Percentiles rank a stretch among this genome's conserved stretches.
These are phyloP conservation scores for Albizia julibrissin DNA, from an alignment of 306 rosid species.

Conservation along the genomic window DNA sequence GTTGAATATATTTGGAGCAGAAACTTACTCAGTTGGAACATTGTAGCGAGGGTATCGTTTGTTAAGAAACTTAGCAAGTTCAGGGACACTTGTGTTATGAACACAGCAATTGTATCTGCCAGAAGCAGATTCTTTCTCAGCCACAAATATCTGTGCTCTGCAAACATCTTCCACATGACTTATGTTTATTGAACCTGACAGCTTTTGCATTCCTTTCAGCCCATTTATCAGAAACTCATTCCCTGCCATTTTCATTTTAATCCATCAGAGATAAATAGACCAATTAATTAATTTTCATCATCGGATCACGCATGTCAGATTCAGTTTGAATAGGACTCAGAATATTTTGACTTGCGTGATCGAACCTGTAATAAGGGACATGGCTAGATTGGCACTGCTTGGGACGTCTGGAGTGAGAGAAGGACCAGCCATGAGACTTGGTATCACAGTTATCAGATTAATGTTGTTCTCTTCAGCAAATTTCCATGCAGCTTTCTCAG, in stretches of 20 bases:
- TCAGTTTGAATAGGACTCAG: too few relatives aligned
- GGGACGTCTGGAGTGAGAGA: constrained; percentile 71
- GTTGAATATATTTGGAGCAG: not conserved
- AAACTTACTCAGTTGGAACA: constrained; percentile 73
- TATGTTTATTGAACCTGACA: constrained; percentile 69
- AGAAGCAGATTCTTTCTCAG: constrained; percentile 80
- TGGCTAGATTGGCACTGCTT: constrained; percentile 54
- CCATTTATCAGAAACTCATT: constrained; percentile 60
- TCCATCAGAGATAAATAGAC: not conserved
- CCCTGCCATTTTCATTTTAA: constrained; percentile 44
- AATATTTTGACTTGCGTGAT: too few relatives aligned
- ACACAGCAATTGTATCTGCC: constrained; percentile 74
- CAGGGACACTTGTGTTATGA: constrained; percentile 63
- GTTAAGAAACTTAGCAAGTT: constrained; percentile 71
- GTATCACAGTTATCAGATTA: constrained; percentile 80
- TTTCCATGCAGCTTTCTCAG: constrained; percentile 82
- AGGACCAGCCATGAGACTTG: constrained; percentile 65
- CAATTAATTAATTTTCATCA: not conserved
- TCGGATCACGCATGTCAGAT: too few relatives aligned
- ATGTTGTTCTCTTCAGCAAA: constrained; percentile 68
- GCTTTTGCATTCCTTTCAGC: constrained; percentile 69
- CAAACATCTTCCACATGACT: constrained; percentile 78
- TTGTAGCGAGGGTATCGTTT: constrained; percentile 61
- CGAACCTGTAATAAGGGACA: constrained; percentile 61
- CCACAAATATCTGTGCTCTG: constrained; percentile 72